phyloP scores from a whole-genome alignment of 2,329 filamentous ascomycete species.

The Neophaeococcomyces aloes region DNA sequence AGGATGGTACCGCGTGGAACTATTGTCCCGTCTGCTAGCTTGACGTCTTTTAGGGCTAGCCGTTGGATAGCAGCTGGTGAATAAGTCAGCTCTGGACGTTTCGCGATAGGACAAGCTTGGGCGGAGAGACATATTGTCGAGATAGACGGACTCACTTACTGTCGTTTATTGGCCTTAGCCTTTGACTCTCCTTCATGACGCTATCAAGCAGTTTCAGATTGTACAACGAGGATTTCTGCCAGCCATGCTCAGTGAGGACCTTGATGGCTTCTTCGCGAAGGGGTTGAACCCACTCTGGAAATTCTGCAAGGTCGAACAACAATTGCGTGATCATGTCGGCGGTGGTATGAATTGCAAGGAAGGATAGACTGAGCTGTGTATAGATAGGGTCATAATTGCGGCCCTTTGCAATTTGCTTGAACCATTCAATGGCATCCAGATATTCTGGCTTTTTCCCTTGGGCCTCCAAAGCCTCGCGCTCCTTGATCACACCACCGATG shows the following conservation, averaged over 20 bases:
- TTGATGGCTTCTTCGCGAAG: slow-evolving; percentile 43
- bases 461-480: no score
- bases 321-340: slow-evolving; percentile 13
- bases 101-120: no score
- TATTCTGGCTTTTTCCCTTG: no score
- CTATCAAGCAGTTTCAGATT: slow-evolving; percentile 30
- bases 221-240: slow-evolving; percentile 25
- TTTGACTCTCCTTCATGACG: slow-evolving; percentile 25
- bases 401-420: no score
- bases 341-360: slow-evolving; percentile 5
- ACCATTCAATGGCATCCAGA: no score
- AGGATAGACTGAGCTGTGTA: not conserved
- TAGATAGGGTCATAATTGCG: not conserved
- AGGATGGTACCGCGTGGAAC: slow-evolving; percentile 25
- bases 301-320: slow-evolving; percentile 43
- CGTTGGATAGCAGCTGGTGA: slow-evolving; percentile 9
- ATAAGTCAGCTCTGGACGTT: no score
- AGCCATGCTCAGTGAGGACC: slow-evolving; percentile 32
- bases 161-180: not conserved
- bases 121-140: no score
- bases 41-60: slow-evolving; percentile 17
- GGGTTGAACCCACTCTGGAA: slow-evolving; percentile 42
- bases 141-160: slow-evolving; percentile 4
- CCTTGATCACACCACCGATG: no score
- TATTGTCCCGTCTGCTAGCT: slow-evolving; percentile 24